Percentiles rank a stretch among this genome's conserved stretches.
Evolutionary conservation across 164 flowering plant genomes (phyloP).

Genomic region (Paratinospora sagittata): DNA sequence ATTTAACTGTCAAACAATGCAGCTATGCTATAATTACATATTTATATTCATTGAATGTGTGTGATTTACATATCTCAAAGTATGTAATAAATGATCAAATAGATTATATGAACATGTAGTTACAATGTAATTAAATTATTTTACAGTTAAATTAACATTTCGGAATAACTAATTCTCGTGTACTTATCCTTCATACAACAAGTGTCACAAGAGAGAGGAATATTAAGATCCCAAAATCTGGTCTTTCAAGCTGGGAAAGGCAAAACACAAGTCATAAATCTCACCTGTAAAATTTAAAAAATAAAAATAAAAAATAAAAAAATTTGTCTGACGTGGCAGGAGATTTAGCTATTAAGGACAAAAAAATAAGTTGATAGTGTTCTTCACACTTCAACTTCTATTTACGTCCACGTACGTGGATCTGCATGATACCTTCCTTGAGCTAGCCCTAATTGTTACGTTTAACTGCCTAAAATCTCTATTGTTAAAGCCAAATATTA

Average conservation of each 20-base stretch:
- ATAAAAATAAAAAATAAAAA: background rate
- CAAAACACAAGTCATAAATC: slow-evolving; percentile 8
- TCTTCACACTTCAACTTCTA: slow-evolving; percentile 13
- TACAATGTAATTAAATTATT: no score
- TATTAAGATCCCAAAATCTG: background rate
- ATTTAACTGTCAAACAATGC: no score
- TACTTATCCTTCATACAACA: background rate
- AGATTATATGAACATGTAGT: no score
- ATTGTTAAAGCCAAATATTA: background rate
- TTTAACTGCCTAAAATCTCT: background rate
- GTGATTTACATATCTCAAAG: no score
- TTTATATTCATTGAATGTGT: no score
- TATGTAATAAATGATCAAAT: no score
- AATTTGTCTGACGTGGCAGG: background rate
- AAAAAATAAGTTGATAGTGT: slow-evolving; percentile 2
- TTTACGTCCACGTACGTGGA: background rate
- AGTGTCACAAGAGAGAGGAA: background rate
- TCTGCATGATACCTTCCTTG: background rate
- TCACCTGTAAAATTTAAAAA: background rate
- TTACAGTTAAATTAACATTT: no score
- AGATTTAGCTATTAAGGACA: slow-evolving; percentile 2
- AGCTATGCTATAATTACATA: no score
- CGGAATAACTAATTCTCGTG: background rate
- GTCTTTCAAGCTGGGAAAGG: background rate
- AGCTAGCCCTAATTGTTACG: background rate